phyloP scores from a whole-genome alignment of 257 asterid species.

The Datura wrightii region DNA sequence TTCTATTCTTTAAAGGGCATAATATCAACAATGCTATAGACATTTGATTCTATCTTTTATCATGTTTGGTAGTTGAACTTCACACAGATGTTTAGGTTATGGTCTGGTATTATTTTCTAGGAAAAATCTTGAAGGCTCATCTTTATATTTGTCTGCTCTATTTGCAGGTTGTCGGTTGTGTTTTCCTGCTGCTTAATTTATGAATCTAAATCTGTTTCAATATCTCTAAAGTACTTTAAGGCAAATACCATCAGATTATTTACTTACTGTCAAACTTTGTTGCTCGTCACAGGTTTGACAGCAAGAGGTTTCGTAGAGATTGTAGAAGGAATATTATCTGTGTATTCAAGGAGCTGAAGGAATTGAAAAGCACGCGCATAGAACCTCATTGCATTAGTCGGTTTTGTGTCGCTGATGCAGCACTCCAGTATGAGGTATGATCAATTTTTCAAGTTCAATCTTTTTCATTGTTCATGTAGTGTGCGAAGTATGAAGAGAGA shows the following conservation, averaged over 20 bases:
- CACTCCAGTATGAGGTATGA: slow-evolving; percentile 90
- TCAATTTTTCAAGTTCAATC: slow-evolving; percentile 3
- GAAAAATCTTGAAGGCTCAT: background rate
- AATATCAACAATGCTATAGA: background rate
- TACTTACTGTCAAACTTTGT: background rate
- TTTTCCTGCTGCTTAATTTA: background rate
- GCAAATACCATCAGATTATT: background rate
- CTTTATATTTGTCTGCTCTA: background rate
- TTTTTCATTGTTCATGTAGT: slow-evolving; percentile 24
- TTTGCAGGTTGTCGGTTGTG: slow-evolving; percentile 6
- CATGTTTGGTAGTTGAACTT: background rate
- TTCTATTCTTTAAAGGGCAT: background rate
- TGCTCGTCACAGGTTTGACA: slow-evolving; percentile 77
- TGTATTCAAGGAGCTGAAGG: slow-evolving; percentile 96
- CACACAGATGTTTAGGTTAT: background rate
- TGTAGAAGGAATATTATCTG: slow-evolving; percentile 97
- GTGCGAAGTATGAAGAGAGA: background rate
- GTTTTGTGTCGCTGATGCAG: slow-evolving; percentile 96
- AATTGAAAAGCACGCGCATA: slow-evolving; percentile 81
- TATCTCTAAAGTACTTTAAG: background rate
- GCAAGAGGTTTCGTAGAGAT: slow-evolving; percentile 98
- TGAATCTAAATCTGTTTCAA: background rate
- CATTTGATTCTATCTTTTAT: slow-evolving; percentile 22
- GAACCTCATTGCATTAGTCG: slow-evolving; percentile 88
- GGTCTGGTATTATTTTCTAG: background rate